A percentile compares a stretch with the other conserved stretches of the same genome.
Evolutionary conservation across 805 yeast species (phyloP).

Genomic region (Saccharomycopsis fibuligera): DNA sequence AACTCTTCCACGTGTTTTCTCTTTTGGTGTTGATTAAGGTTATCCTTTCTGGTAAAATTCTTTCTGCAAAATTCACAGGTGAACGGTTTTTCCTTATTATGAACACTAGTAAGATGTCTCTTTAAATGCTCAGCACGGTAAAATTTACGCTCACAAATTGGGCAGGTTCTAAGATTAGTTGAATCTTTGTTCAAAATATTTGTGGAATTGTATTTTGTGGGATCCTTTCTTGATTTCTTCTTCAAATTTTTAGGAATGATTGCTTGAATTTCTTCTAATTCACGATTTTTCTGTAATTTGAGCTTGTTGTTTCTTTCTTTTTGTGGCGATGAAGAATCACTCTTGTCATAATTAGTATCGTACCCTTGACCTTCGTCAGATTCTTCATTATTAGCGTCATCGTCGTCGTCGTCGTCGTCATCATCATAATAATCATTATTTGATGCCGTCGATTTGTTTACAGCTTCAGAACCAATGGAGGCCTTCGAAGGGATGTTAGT

Average conservation of each 20-base stretch:
- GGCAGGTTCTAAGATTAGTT: constrained; percentile 8
- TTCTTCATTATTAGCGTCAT: neutral
- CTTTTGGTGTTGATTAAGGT: constrained; percentile 18
- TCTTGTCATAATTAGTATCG: too few relatives aligned
- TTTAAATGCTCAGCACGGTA: constrained; percentile 18
- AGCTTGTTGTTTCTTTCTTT: too few relatives aligned
- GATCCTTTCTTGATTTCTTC: constrained; percentile 16
- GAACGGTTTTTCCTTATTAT: constrained; percentile 18
- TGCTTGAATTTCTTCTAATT: constrained; percentile 14
- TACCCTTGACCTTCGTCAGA: too few relatives aligned
- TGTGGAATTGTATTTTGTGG: constrained; percentile 15
- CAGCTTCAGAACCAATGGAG: too few relatives aligned
- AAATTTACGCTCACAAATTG: constrained; percentile 18
- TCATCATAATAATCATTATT: too few relatives aligned
- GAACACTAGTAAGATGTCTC: constrained; percentile 19
- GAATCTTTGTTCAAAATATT: constrained; percentile 18
- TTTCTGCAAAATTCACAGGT: constrained; percentile 12
- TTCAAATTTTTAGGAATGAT: constrained; percentile 17
- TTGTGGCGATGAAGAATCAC: too few relatives aligned
- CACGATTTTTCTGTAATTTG: neutral
- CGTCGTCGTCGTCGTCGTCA: neutral
- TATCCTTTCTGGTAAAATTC: constrained; percentile 20
- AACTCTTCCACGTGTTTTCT: constrained; percentile 10
- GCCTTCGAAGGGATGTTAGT: too few relatives aligned
- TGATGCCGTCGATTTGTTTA: too few relatives aligned